Base-by-base conservation (phyloP, 169 alveolate genomes). In the Plasmodium ovale region DNA sequence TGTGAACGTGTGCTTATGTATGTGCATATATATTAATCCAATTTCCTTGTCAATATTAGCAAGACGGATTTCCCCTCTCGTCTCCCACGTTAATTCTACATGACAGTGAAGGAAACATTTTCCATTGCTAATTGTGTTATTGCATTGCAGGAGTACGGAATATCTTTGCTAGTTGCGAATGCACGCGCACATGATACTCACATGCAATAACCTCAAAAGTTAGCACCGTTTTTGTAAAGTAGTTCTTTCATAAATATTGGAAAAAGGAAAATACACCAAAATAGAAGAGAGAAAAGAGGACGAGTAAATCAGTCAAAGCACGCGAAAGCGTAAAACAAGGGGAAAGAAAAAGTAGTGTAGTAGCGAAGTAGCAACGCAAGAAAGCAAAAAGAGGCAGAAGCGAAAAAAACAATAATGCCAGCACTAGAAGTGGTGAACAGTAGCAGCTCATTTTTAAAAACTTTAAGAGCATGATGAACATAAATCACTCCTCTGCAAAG, bases 401-500 rank as follows among this genome's bases (percentile, higher is more conserved):
- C 12, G 12, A n/a, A 37, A 37, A 37, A 65, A 14, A 35, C 16
- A 65, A 65, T 65, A 37, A 65, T 65, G 73, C 37, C 54, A 65
- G 2, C 27, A 39, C 27, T 65, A 65, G 58, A 27, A 33, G 39
- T 37, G 23, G 6, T 12, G 27, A 33, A 65, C 53, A 65, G 10
- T 65, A 35, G 73, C 47, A 27, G 42, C 70, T 59, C 19, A 29
- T 59, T 59, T 59, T 23, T 59, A 27, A 59, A 59, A 2, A 23
- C 29, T 59, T 12, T n/a, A n/a, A n/a, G 9, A n/a, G 21, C 73
- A 33, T 14, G 16, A 65, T 58, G 53, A 71, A 79, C 39, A 79
- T 79, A 82, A 79, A 79, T 79, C 82, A 64, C 54, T 14, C 49
- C 19, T 65, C 69, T n/a, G 71, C 37, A 27, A 79, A 79, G 44